Conservation (phyloP, 129 eudicot species). For the Centella asiatica region DNA sequence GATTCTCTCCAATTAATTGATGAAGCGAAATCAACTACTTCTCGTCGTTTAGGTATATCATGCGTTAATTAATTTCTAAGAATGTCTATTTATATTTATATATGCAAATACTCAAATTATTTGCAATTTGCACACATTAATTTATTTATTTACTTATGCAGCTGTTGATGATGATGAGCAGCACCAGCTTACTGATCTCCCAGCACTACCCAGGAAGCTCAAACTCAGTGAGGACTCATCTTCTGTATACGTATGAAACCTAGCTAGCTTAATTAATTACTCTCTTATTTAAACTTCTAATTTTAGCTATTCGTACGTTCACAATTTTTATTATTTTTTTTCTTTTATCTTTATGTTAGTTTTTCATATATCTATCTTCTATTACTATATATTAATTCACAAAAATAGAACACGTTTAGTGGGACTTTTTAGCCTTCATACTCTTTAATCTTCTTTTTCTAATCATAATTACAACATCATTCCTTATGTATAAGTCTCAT, state of each 20-base stretch:
- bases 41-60: slow-evolving; percentile 23
- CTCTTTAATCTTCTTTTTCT: too few relatives aligned
- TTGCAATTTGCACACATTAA: not conserved
- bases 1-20: slow-evolving; percentile 24
- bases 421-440: too few relatives aligned
- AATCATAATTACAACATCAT: too few relatives aligned
- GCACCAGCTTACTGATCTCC: slow-evolving; percentile 13
- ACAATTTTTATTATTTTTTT: too few relatives aligned
- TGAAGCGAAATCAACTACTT: slow-evolving; percentile 5
- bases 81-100: not conserved
- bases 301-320: too few relatives aligned
- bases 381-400: too few relatives aligned
- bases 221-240: slow-evolving; percentile 22
- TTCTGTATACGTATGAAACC: not conserved
- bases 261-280: not conserved
- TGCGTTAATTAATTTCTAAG: not conserved
- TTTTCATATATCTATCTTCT: too few relatives aligned
- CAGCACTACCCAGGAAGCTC: slow-evolving; percentile 46
- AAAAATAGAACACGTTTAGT: too few relatives aligned
- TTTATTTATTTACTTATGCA: slow-evolving; percentile 16
- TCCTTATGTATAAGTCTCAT: too few relatives aligned
- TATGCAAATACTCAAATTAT: not conserved
- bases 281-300: too few relatives aligned
- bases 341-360: too few relatives aligned
- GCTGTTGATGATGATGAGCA: slow-evolving; percentile 18